A percentile compares a stretch with the other conserved stretches of the same genome.
These are phyloP conservation scores for Taiozyma onychis DNA, from an alignment of 1,139 yeast species.

Conservation along the genomic window DNA sequence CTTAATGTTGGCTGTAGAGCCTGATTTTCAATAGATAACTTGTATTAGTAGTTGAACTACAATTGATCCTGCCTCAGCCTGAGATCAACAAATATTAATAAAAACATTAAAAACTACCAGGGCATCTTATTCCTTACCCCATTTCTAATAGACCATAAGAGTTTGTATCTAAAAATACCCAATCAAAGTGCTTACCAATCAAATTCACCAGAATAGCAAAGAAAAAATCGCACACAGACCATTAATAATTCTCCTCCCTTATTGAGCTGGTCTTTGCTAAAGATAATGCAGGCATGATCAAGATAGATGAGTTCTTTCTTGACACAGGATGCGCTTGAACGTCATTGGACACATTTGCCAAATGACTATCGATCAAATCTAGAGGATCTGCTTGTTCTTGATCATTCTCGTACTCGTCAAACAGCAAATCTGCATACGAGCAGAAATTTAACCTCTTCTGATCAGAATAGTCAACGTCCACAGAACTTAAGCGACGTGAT, in stretches of 20 bases:
- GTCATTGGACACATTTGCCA: conserved; percentile 2
- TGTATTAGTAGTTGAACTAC: too few relatives aligned
- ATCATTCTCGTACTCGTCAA: conserved; percentile 13
- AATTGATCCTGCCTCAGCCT: too few relatives aligned
- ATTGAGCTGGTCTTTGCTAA: conserved; percentile 2
- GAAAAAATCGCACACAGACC: neutral
- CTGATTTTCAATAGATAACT: too few relatives aligned
- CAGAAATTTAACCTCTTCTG: conserved; percentile 20
- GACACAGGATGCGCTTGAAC: conserved; percentile 4
- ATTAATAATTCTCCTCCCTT: neutral
- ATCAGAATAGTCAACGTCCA: conserved; percentile 20
- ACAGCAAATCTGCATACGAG: conserved; percentile 20
- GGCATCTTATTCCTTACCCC: too few relatives aligned
- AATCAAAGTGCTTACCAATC: neutral
- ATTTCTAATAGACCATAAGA: too few relatives aligned
- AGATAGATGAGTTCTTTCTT: conserved; percentile 15
- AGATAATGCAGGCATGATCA: conserved; percentile 14
- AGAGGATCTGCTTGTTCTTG: neutral
- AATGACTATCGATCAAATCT: neutral
- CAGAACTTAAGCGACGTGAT: neutral
- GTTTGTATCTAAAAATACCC: neutral
- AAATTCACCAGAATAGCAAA: neutral
- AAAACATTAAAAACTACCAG: too few relatives aligned
- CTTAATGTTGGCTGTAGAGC: too few relatives aligned
- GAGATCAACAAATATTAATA: too few relatives aligned